Evolutionary conservation across 1,139 yeast genomes (phyloP), one percentile per base, ranked within the genome.

Genomic region (Petasospora fabianii): DNA sequence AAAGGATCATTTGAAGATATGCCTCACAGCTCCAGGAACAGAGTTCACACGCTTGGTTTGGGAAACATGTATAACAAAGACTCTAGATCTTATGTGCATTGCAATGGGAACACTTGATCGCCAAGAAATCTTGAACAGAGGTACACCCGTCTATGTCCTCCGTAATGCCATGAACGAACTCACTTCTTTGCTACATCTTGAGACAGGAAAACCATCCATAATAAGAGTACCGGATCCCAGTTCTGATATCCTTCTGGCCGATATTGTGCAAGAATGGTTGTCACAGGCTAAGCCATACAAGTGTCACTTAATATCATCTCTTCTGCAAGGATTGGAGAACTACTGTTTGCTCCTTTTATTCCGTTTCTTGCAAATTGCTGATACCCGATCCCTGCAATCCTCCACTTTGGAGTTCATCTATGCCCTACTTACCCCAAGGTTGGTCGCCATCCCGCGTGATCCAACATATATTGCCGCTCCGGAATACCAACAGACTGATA

Each of bases 361-460:
- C 29, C 51, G 48, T 18, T 17, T 34, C 13, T 33, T 49, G 6
- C 30, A 42, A 21, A 13, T 43, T 9, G 36, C 51, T 5, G 51
- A 48, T 27, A 17, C 33, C 6, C 27, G 30, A 1, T 13, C 5
- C 13, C 31, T 32, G n/a, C 37, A 42, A 4, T 41, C 41, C 26
- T 41, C 49, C 7, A 39, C 34, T 15, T 28, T 47, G 19, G 44
- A 46, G 11, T 47, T 41, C 20, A 17, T 44, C 4, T 47, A 49
- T 15, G 45, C 43, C 1, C 19, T 36, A 13, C 35, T 35, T 26
- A 8, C 35, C 15, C 27, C 32, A 2, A 19, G 20, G 22, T 19
- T 37, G 29, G 16, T n/a, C 3, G 27, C 27, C 22, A 20, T 8
- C 22, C 22, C 22, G 22, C n/a, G n/a, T n/a, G n/a, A n/a, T n/a